A percentile compares a stretch with the other conserved stretches of the same genome.
Evolutionary conservation across 805 yeast species (phyloP).

Genomic region (Candida rishiriensis): DNA sequence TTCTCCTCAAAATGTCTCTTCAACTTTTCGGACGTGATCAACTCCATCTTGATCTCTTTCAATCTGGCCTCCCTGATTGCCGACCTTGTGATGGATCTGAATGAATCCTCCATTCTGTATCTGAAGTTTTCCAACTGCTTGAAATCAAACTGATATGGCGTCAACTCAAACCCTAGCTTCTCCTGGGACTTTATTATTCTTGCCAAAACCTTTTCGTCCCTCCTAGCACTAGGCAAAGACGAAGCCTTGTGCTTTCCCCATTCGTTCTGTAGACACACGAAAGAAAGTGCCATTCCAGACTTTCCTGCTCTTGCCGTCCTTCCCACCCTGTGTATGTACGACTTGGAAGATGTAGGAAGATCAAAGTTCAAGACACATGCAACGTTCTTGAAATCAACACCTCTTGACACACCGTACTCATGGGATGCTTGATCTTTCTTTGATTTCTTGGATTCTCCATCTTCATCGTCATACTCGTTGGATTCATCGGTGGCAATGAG

Average conservation of each 20-base stretch:
- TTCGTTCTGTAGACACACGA: conserved; percentile 78
- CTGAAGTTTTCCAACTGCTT: conserved; percentile 93
- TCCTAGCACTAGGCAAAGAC: conserved; percentile 59
- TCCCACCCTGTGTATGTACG: conserved; percentile 91
- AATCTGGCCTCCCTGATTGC: conserved; percentile 92
- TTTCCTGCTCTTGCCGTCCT: conserved; percentile 98
- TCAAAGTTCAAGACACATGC: conserved; percentile 96
- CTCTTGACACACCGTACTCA: conserved; percentile 94
- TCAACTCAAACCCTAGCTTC: conserved; percentile 65
- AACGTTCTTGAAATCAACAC: conserved; percentile 93
- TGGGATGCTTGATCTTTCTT: conserved; percentile 29
- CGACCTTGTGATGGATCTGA: conserved; percentile 86
- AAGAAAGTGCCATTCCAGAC: conserved; percentile 90
- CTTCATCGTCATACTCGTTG: conserved; percentile 47
- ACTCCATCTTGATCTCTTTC: conserved; percentile 81
- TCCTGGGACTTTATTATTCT: conserved; percentile 75
- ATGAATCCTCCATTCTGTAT: conserved; percentile 95
- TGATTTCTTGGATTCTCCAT: conserved; percentile 17
- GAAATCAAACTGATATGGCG: conserved; percentile 88
- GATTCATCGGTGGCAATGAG: conserved; percentile 95
- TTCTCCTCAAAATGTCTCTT: conserved; percentile 95
- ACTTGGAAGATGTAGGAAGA: conserved; percentile 81
- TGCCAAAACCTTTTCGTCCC: conserved; percentile 80
- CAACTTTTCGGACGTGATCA: conserved; percentile 82
- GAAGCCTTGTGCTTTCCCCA: conserved; percentile 89